These are phyloP conservation scores for Pseudopyrenochaeta lycopersici DNA, from an alignment of 2,329 filamentous ascomycete species.

Conservation along the genomic window DNA sequence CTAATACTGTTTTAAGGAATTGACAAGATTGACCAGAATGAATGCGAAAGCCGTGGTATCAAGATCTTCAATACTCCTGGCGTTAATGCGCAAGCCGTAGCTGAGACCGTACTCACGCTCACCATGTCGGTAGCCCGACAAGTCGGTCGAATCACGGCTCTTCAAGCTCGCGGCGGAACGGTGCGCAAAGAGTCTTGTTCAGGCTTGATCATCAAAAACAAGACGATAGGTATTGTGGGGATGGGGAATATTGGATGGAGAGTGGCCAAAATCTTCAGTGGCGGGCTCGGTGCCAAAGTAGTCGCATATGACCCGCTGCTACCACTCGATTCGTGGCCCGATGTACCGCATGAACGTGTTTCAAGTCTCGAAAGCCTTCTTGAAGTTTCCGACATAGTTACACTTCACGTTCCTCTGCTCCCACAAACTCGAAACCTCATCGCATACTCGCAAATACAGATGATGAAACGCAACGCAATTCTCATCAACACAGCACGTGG, in stretches of 20 bases:
- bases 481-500: constrained; percentile 59
- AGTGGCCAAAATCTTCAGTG: constrained; percentile 31
- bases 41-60: constrained; percentile 52
- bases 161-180: constrained; percentile 41
- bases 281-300: constrained; percentile 52
- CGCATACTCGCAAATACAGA: constrained; percentile 47
- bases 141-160: constrained; percentile 32
- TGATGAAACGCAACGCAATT: constrained; percentile 54
- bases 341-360: constrained; percentile 31
- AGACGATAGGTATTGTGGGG: constrained; percentile 58
- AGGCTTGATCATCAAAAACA: constrained; percentile 52
- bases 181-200: constrained; percentile 55
- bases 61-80: constrained; percentile 60
- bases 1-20: too few relatives aligned
- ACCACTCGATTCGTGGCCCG: constrained; percentile 52
- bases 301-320: constrained; percentile 51
- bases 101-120: constrained; percentile 51
- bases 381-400: constrained; percentile 24
- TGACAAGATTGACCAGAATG: constrained; percentile 53
- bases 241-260: constrained; percentile 51
- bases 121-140: constrained; percentile 42
- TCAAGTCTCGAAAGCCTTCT: constrained; percentile 20
- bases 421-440: constrained; percentile 39
- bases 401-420: constrained; percentile 30
- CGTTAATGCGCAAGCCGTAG: constrained; percentile 55